Evolutionary conservation across 1,284 basidiomycete species (phyloP), one percentile per base, ranked within the genome.

Genomic region (Cutaneotrichosporon spelunceum): DNA sequence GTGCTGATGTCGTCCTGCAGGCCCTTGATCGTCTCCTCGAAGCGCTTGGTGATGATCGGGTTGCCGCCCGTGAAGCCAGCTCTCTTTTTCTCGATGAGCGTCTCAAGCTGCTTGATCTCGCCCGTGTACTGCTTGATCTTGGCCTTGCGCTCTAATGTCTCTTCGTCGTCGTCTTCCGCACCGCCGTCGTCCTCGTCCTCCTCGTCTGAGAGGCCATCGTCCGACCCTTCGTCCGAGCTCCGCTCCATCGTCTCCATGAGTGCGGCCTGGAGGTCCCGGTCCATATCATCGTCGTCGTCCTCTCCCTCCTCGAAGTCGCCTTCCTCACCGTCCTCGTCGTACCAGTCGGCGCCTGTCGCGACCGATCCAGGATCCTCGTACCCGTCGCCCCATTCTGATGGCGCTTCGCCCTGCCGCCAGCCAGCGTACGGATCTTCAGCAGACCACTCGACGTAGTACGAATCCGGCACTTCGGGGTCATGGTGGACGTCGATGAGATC

Each of bases 11-110:
- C 93, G 39, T 87, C 85, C 48, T 88, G 86, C 58, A 96, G 82
- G 75, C 93, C 94, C 80, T 87, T 88, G 69, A 95, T 81, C 4
- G 90, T 89, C 74, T 95, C 93, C 76, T 95, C 91, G 79, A 95
- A 95, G 36, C 93, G 91, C 85, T 90, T 90, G 81, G 87, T 88
- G 77, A 96, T 92, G 62, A 96, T 85, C 24, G 90, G 88, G 75
- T 96, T 97, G 13, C 86, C 86, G 44, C 91, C 90, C 65, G 87
- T 88, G n/a, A 88, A 85, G 63, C 94, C 88, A 73, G 95, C 91
- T 27, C 83, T 83, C 65, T 86, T 86, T 81, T 95, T 96, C 83
- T 87, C 84, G 23, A 96, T 89, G 9, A 91, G 91, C 53, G 87
- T 86, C 77, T 96, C 91, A 64, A 96, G 80, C 74, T 94, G 91